A percentile compares a stretch with the other conserved stretches of the same genome.
Evolutionary conservation across 202 grass and related monocot species (phyloP).

Genomic region (Elaeis oleifera): DNA sequence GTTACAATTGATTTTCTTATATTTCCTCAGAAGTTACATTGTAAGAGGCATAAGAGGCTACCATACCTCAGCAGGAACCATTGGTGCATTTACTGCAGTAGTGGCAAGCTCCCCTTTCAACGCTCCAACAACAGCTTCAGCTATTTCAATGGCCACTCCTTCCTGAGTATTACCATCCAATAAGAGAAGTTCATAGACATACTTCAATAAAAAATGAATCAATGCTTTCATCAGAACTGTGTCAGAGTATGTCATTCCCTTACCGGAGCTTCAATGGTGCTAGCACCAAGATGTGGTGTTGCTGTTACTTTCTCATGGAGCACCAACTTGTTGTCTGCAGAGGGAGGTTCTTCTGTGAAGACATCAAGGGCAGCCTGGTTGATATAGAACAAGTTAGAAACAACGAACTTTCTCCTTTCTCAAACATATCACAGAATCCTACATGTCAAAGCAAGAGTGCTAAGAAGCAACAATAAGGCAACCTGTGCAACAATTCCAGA

Average conservation of each 20-base stretch:
- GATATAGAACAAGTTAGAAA: not conserved
- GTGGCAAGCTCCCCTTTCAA: conserved; percentile 17
- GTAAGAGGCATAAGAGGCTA: not conserved
- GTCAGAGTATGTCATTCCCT: not conserved
- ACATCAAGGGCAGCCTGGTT: conserved; percentile 19
- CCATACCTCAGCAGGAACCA: conserved; percentile 18
- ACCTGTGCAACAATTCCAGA: conserved; percentile 11
- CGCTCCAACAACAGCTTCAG: conserved; percentile 17
- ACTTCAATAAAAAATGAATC: too few species aligned
- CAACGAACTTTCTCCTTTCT: not conserved
- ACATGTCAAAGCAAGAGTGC: too few species aligned
- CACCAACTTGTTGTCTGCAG: conserved; percentile 7
- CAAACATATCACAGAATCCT: too few species aligned
- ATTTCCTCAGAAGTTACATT: not conserved
- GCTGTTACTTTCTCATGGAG: conserved; percentile 13
- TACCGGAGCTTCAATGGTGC: conserved; percentile 18
- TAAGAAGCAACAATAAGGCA: not conserved
- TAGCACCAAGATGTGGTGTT: conserved; percentile 20
- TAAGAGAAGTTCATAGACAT: not conserved
- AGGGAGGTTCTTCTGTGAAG: conserved; percentile 12
- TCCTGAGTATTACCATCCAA: conserved; percentile 3
- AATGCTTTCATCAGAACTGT: too few species aligned
- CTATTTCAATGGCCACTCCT: conserved; percentile 21
- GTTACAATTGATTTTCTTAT: too few species aligned
- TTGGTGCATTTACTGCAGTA: conserved; percentile 14